Percentiles rank a stretch among this genome's conserved stretches.
phyloP scores from a whole-genome alignment of 306 rosid genomes.

The Lathyrus sativus region DNA sequence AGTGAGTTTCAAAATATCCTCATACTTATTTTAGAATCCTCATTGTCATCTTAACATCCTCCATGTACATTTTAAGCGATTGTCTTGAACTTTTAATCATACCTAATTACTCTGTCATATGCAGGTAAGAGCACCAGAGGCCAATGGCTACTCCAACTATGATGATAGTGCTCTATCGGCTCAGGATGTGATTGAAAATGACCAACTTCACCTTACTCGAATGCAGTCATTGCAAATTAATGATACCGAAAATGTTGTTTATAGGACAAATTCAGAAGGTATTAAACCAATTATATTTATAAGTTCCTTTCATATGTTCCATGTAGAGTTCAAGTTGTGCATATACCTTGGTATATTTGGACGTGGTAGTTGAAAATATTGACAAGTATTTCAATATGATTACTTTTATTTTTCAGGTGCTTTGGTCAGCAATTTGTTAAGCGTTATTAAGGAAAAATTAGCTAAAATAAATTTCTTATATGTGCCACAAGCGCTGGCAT shows the following conservation, averaged over 20 bases:
- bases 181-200: slow-evolving; percentile 43
- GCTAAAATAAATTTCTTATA: slow-evolving; percentile 50
- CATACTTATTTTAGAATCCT: too few relatives aligned
- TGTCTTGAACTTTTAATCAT: slow-evolving; percentile 25
- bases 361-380: slow-evolving; percentile 15
- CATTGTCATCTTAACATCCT: slow-evolving; percentile 26
- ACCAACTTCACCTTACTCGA: slow-evolving; percentile 36
- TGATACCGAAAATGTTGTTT: slow-evolving; percentile 34
- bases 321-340: slow-evolving; percentile 15
- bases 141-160: slow-evolving; percentile 71
- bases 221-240: slow-evolving; percentile 43
- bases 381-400: slow-evolving; percentile 20
- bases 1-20: too few relatives aligned
- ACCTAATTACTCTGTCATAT: slow-evolving; percentile 17
- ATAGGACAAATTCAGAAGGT: slow-evolving; percentile 65
- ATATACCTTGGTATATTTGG: slow-evolving; percentile 26
- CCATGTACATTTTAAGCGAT: neutral
- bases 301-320: slow-evolving; percentile 27
- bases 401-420: slow-evolving; percentile 48
- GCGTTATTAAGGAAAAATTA: slow-evolving; percentile 51
- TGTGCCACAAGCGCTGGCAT: slow-evolving; percentile 50
- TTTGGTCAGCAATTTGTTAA: slow-evolving; percentile 46
- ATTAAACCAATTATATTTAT: slow-evolving; percentile 14
- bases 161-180: slow-evolving; percentile 59
- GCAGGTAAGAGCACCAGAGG: slow-evolving; percentile 59